These are phyloP conservation scores for Spiromastix sp. DNA, from an alignment of 2,329 filamentous ascomycete genomes.

Conservation along the genomic window DNA sequence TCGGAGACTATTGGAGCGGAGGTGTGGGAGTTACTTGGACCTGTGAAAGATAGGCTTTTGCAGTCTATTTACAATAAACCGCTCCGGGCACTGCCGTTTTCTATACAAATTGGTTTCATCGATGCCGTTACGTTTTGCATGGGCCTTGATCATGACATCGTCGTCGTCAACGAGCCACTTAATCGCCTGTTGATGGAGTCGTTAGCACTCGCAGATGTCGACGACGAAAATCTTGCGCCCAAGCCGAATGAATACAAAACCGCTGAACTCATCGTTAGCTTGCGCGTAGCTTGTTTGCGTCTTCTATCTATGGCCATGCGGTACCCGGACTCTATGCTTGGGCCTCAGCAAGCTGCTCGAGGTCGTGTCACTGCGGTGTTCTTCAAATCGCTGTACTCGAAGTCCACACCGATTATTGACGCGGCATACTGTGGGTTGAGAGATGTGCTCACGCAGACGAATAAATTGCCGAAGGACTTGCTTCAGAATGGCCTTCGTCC, in stretches of 20 bases:
- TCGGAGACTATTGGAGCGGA: slow-evolving; percentile 67
- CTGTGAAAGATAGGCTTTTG: slow-evolving; percentile 83
- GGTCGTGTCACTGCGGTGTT: slow-evolving; percentile 80
- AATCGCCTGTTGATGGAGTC: slow-evolving; percentile 89
- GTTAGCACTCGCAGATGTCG: slow-evolving; percentile 83
- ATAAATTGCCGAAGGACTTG: slow-evolving; percentile 88
- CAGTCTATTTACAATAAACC: slow-evolving; percentile 92
- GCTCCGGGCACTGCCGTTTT: slow-evolving; percentile 80
- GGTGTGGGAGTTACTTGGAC: slow-evolving; percentile 78
- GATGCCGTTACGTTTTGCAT: slow-evolving; percentile 96
- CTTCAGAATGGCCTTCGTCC: slow-evolving; percentile 88
- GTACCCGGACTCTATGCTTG: slow-evolving; percentile 81
- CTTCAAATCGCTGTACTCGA: slow-evolving; percentile 94
- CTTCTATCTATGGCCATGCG: slow-evolving; percentile 87
- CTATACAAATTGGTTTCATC: slow-evolving; percentile 95
- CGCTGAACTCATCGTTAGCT: slow-evolving; percentile 84
- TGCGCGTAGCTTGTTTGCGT: slow-evolving; percentile 87
- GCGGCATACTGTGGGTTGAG: slow-evolving; percentile 86
- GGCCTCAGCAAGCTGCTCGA: slow-evolving; percentile 53
- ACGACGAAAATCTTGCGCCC: slow-evolving; percentile 82
- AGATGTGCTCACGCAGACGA: slow-evolving; percentile 75
- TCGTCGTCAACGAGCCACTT: slow-evolving; percentile 83
- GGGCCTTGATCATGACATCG: slow-evolving; percentile 75
- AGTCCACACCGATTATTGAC: slow-evolving; percentile 83
- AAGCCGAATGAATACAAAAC: slow-evolving; percentile 91